Base-by-base conservation (phyloP, 1,284 basidiomycete genomes). In the Gymnopus androsaceus region DNA sequence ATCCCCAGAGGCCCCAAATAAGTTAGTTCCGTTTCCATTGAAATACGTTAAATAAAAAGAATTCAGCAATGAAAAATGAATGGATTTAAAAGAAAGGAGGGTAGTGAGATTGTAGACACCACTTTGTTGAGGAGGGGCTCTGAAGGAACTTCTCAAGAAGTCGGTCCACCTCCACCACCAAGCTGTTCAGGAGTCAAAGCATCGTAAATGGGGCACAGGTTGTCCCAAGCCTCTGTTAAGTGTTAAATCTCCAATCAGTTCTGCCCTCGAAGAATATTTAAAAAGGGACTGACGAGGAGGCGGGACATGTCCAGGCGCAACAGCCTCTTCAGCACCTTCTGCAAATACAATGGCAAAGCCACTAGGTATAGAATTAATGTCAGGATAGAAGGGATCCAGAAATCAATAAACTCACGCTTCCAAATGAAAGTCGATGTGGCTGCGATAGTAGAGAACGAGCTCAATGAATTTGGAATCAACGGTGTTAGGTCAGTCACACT, bases 391-490 rank as follows among this genome's bases (percentile, higher is more conserved):
- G 15, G 17, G 3, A 21, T 34, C 19, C 50, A 25, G n/a, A n/a
- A 27, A 36, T n/a, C 9, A 48, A 46, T 15, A 15, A 27, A 68
- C 69, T 61, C 59, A 72, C 72, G 69, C 63, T 54, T 69, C 68
- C 15, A 78, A 63, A 66, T 78, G 76, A 72, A 72, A 78, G 52
- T 78, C 76, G 45, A 78, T 75, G 54, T 79, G 76, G 61, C 73
- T 72, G 38, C 11, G 53, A 49, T 50, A 15, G 28, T 38, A 17
- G 11, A 14, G 4, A 17, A 9, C 19, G 12, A 42, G 3, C 23
- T 14, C 12, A 6, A 37, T 15, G n/a, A n/a, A 37, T 17, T 21
- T 6, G 25, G 8, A 28, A 27, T 25, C 25, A 21, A n/a, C n/a
- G n/a, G n/a, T 21, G 4, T 9, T 17, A 9, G 4, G 17, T 47